Evolutionary conservation across 306 rosid species (phyloP), one percentile per base, ranked within the genome.

Genomic region (Lupinus albus): DNA sequence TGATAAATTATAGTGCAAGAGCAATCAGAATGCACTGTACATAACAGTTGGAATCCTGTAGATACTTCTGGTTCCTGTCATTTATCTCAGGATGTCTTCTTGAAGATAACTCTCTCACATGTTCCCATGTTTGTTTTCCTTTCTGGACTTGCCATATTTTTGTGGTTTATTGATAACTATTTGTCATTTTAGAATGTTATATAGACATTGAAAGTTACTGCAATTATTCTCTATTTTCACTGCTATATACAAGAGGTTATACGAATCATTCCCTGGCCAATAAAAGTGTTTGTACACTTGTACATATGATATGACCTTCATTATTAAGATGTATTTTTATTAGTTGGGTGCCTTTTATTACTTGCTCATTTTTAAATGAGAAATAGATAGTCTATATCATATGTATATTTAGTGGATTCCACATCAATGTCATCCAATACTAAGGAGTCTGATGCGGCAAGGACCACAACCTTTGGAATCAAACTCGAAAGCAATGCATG

Each of bases 1-100:
- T n/a, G 96, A 89, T 66, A 89, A 84, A 81, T 70, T 80, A 65
- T 89, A 89, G 86, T 56, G 64, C 50, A 52, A 59, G 20, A 30
- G 49, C 58, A n/a, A 32, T 58, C 73, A n/a, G 46, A 68, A 67
- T 25, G 33, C 68, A 44, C 59, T 80, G 89, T 85, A 85, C 77
- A 82, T 80, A 82, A 58, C 44, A 77, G 20, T 74, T 74, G 54
- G 39, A 51, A 20, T 72, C 63, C 55, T 10, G 53, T 50, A 50
- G 62, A 61, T 72, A 50, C 15, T 50, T 14, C 32, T 51, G 46
- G 56, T 36, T 49, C 48, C 65, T 20, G 44, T 50, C 28, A 70
- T 60, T 49, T 61, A 36, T 71, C 57, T 57, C 32, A 10, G 52
- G 39, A 60, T 21, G 16, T 64, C 75, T 68, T 71, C 66, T 44